Percentiles rank a stretch among this genome's conserved stretches.
These are phyloP conservation scores for Fraxinus platypoda DNA, from an alignment of 305 asterid genomes.

Conservation along the genomic window DNA sequence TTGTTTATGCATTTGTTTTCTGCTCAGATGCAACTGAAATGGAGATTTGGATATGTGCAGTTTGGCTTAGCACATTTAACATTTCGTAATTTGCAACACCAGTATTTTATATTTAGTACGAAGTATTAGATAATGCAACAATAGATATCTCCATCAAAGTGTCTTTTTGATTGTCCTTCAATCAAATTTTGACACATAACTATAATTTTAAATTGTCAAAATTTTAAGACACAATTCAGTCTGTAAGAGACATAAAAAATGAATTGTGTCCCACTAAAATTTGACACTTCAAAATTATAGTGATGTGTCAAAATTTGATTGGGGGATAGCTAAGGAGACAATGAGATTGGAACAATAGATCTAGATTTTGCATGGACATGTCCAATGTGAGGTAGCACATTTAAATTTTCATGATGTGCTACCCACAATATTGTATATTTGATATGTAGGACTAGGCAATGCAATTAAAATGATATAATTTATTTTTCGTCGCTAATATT, in stretches of 20 bases:
- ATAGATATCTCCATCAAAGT: background rate
- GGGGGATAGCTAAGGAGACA: no score
- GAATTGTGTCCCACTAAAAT: background rate
- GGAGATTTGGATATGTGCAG: background rate
- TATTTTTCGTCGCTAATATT: background rate
- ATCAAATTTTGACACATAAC: background rate
- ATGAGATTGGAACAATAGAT: background rate
- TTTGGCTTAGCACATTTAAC: background rate
- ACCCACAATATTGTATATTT: background rate
- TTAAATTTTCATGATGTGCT: background rate
- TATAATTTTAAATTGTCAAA: background rate
- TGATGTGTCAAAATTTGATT: background rate
- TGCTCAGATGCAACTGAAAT: background rate
- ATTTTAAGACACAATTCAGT: background rate
- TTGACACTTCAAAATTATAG: background rate
- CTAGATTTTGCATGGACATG: background rate
- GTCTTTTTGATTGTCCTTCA: background rate
- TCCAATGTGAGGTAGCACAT: background rate
- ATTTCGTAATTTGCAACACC: no score
- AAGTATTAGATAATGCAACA: background rate
- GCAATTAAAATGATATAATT: background rate
- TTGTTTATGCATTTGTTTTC: background rate
- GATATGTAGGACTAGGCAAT: background rate
- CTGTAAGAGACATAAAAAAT: background rate
- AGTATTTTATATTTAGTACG: background rate